These are phyloP conservation scores for Annona cherimola DNA, from an alignment of 164 flowering plant species.

Conservation along the genomic window DNA sequence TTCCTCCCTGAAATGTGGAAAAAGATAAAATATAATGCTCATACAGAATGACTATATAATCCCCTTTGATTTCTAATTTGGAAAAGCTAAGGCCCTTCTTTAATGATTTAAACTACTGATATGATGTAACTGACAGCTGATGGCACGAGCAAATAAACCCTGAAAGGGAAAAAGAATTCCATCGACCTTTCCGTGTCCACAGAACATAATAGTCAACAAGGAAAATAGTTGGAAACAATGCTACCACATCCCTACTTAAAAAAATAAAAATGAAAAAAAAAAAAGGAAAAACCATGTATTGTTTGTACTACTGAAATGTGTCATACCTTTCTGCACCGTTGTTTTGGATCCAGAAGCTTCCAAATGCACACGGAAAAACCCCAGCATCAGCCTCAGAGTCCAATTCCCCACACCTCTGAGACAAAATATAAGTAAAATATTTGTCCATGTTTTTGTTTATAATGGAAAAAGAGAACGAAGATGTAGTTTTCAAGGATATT, in stretches of 20 bases:
- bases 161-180: not conserved
- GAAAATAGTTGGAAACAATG: not conserved
- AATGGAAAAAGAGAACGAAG: not conserved
- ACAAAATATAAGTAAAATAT: conserved; percentile 9
- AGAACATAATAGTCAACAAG: not conserved
- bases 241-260: not conserved
- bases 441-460: not conserved
- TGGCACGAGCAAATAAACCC: not conserved
- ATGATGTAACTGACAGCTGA: not conserved
- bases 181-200: not conserved
- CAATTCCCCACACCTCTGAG: conserved; percentile 88
- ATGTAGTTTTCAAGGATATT: not conserved
- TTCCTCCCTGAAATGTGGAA: conserved; percentile 44
- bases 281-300: not conserved
- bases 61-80: not conserved
- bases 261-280: not conserved
- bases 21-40: not conserved
- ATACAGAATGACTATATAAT: not conserved
- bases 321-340: conserved; percentile 31
- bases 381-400: conserved; percentile 64
- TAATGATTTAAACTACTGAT: not conserved
- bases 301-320: no score
- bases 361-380: conserved; percentile 43
- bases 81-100: no score
- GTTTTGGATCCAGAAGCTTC: conserved; percentile 41